Conservation (phyloP, 441 rosid species). For the Euphorbia corollata region DNA sequence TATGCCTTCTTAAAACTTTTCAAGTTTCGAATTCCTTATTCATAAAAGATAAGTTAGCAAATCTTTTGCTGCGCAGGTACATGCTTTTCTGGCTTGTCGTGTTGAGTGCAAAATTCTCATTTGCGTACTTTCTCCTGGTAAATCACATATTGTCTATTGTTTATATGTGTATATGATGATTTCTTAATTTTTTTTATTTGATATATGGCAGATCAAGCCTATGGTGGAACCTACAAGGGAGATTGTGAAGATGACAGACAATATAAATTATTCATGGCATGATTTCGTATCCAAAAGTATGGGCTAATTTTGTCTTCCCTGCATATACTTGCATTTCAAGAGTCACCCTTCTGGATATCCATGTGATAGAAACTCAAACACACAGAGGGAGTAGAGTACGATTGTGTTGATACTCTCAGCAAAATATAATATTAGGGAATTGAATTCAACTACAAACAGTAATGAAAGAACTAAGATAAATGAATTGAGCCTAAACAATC, state of each 20-base stretch:
- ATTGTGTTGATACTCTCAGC: no score
- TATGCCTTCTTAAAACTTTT: neutral
- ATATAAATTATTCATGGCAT: constrained; percentile 85
- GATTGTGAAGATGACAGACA: constrained; percentile 40
- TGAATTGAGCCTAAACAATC: no score
- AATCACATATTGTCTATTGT: constrained; percentile 18
- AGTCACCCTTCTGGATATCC: neutral
- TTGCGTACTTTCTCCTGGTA: constrained; percentile 93
- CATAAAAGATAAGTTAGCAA: constrained; percentile 1
- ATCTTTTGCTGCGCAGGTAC: constrained; percentile 49
- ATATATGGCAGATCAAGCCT: constrained; percentile 69
- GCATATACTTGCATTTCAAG: neutral
- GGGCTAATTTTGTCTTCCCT: constrained; percentile 18
- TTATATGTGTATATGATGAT: neutral
- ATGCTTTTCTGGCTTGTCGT: constrained; percentile 85
- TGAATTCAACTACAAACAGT: no score
- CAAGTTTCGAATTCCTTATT: neutral
- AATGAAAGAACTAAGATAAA: no score
- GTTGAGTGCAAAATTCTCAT: constrained; percentile 77
- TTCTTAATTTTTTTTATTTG: constrained; percentile 18
- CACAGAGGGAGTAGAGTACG: neutral
- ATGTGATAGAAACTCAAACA: neutral
- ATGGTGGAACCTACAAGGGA: constrained; percentile 69
- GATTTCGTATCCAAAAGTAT: constrained; percentile 87
- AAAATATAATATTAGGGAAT: no score